Evolutionary conservation across 306 rosid genomes (phyloP).

Genomic region (Dalbergia oliveri): DNA sequence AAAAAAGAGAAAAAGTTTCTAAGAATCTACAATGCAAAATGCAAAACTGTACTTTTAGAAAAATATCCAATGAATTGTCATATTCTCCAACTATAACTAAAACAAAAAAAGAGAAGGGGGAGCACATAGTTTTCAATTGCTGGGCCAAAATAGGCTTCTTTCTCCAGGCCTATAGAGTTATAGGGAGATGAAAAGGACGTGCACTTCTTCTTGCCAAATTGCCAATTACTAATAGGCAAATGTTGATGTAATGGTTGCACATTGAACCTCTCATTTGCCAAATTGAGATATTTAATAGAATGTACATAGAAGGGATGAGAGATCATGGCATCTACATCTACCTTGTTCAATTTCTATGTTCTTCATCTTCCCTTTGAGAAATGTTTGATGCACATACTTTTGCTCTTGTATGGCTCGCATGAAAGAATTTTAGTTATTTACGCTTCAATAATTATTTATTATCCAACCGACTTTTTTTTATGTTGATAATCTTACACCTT

Average conservation of each 20-base stretch:
- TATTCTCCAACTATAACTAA: conserved; percentile 21
- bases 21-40: neutral
- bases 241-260: neutral
- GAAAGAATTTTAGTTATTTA: no score
- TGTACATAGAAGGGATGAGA: neutral
- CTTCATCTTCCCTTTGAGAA: neutral
- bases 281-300: conserved; percentile 27
- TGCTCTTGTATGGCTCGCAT: neutral
- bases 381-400: conserved; percentile 1
- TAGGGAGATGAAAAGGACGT: conserved; percentile 24
- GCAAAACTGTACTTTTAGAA: neutral
- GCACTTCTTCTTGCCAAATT: conserved; percentile 26
- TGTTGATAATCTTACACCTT: neutral
- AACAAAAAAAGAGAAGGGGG: neutral
- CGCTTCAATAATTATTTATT: neutral
- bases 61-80: conserved; percentile 37
- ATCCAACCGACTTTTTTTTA: neutral
- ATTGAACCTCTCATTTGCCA: conserved; percentile 11
- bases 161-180: neutral
- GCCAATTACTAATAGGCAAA: neutral
- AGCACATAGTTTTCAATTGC: neutral
- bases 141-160: neutral
- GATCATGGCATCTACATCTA: neutral
- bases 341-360: neutral
- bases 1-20: neutral